Evolutionary conservation across 2,329 filamentous ascomycete genomes (phyloP), one percentile per base, ranked within the genome.

Genomic region (Aschersonia sp.): DNA sequence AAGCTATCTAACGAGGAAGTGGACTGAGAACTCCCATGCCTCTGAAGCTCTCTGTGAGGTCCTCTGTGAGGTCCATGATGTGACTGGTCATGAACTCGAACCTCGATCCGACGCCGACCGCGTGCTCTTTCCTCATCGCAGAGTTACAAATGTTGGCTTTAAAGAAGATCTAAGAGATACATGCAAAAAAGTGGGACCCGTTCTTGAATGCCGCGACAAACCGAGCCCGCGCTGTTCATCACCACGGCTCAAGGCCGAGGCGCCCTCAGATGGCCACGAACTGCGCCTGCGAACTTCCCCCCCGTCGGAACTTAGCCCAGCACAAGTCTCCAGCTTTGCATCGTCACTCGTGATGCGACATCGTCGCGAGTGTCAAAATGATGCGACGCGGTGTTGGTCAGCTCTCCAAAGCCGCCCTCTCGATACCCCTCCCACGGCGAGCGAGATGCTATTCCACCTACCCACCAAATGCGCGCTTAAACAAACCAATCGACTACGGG

Each of bases 401-500:
- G 39, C 50, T 63, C 44, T 56, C 55, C 48, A 58, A 55, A 51
- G 60, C 53, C 48, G 51, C 60, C 48, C 50, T 51, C 49, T 49
- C 52, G 35, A 43, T 51, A 32, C 48, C 55, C 41, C 10, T 42
- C n/a, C 40, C 9, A 29, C 42, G 22, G 42, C 42, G 42, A n/a
- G 48, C 54, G 49, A 54, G 60, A 40, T 60, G 54, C 52, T 79
- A 79, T 60, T 79, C 76, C 48, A 73, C 74, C 45, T 72, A 76
- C 49, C 74, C 74, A 32, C 71, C 76, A 30, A 76, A 76, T 49
- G 78, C 79, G 46, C 73, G 70, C 54, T 77, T 98, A 48, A 98
- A 98, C 64, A 67, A 87, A 44, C 86, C 89, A 6, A 79, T 87
- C 55, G 89, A 97, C 70, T 98, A 92, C 67, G 78, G 81, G 51